Conservation (phyloP, 192 early-diverging fungal genomes). For the Umbelopsis sp. region DNA sequence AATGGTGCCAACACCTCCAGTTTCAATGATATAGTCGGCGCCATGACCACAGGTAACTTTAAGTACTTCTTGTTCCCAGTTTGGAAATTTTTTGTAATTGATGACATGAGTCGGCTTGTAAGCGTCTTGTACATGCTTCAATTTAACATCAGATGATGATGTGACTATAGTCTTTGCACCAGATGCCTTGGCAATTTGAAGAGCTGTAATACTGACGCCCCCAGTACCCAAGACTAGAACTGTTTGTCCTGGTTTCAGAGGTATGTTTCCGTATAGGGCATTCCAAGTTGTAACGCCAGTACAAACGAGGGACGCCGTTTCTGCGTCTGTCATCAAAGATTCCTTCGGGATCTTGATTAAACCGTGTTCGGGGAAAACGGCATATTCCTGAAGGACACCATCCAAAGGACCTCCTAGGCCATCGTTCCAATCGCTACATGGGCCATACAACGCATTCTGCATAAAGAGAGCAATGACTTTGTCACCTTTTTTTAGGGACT, state of each 20-base stretch:
- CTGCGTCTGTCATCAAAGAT: neutral
- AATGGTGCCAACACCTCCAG: slow-evolving; percentile 20
- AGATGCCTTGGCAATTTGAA: slow-evolving; percentile 19
- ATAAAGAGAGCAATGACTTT: neutral
- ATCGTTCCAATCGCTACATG: neutral
- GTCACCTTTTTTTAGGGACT: slow-evolving; percentile 9
- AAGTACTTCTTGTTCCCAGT: slow-evolving; percentile 25
- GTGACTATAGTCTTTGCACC: slow-evolving; percentile 24
- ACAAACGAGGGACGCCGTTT: slow-evolving; percentile 19
- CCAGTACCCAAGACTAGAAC: slow-evolving; percentile 20
- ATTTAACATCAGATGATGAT: slow-evolving; percentile 18
- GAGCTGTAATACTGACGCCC: slow-evolving; percentile 13
- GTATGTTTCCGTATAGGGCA: neutral
- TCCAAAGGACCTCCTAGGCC: neutral
- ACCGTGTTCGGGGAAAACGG: neutral
- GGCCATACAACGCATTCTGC: neutral
- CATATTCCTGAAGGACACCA: slow-evolving; percentile 10
- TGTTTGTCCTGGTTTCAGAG: neutral
- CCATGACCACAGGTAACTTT: neutral
- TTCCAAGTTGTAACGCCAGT: slow-evolving; percentile 23
- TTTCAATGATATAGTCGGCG: slow-evolving; percentile 23
- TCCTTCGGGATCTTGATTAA: slow-evolving; percentile 21
- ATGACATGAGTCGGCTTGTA: slow-evolving; percentile 11
- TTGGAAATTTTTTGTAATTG: slow-evolving; percentile 15
- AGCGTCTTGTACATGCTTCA: neutral